phyloP scores from a whole-genome alignment of 345 rosid genomes.

The Sonneratia caseolaris region DNA sequence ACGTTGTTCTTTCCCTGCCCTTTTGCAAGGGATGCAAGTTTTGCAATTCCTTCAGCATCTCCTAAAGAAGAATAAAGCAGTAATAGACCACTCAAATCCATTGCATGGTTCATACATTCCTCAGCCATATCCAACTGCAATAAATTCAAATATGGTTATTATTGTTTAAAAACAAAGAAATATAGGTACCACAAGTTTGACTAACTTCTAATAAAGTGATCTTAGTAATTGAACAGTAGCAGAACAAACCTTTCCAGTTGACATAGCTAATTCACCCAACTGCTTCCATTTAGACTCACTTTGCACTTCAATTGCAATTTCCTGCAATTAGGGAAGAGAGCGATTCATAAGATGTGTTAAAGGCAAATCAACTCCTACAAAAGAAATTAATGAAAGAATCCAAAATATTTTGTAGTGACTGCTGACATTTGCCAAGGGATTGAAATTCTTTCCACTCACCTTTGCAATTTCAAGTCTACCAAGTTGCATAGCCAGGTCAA shows the following conservation, averaged over 20 bases:
- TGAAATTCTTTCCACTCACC: constrained; percentile 29
- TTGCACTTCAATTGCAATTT: constrained; percentile 69
- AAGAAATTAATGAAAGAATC: neutral
- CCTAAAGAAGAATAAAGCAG: constrained; percentile 94
- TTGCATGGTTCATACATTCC: constrained; percentile 86
- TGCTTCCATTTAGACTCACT: constrained; percentile 98
- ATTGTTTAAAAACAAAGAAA: neutral
- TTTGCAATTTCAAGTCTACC: constrained; percentile 86
- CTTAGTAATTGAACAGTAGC: neutral
- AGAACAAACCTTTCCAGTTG: constrained; percentile 66
- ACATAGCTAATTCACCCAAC: constrained; percentile 96
- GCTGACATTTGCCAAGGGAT: neutral
- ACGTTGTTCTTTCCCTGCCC: constrained; percentile 98
- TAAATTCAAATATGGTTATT: neutral
- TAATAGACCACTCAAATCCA: constrained; percentile 93
- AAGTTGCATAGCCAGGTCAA: constrained; percentile 92
- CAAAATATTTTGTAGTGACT: neutral
- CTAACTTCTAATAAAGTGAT: neutral
- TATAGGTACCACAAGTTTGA: neutral
- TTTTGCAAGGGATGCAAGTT: constrained; percentile 77
- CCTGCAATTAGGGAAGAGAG: constrained; percentile 30
- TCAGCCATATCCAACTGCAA: constrained; percentile 96
- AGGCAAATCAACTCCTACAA: neutral
- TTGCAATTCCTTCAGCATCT: constrained; percentile 81
- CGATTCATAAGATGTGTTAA: neutral